Evolutionary conservation across 371 early-diverging fungal species (phyloP), one percentile per base, ranked within the genome.

Genomic region (Apophysomyces sp.): DNA sequence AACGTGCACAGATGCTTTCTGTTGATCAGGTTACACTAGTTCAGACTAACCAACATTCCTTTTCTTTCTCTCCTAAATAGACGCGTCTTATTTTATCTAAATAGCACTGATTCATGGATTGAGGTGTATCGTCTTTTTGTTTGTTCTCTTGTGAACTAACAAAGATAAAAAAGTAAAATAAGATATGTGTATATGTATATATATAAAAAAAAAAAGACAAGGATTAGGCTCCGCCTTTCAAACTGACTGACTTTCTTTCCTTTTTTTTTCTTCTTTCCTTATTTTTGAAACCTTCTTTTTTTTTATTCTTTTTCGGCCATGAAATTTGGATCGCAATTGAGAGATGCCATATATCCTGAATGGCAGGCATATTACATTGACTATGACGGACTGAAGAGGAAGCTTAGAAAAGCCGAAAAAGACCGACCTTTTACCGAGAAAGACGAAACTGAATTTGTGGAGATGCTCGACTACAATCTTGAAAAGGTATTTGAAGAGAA

Each of bases 261-360:
- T 44, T 21, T 21, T 21, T 16, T 44, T 44, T 44, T 21, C 21
- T 21, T 44, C 21, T 21, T 21, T 44, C 21, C 21, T 44, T 40
- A 15, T 21, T 21, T 44, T 16, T 21, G 49, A 44, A 21, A 44
- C 21, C 49, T 21, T 21, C 16, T 44, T 21, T 21, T 21, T 21
- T 44, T 44, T 44, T 21, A n/a, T 44, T 49, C 52, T 21, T n/a
- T n/a, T 26, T 28, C 26, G 27, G 13, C 55, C 59, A 98, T 98
- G 99, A 96, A 96, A 84, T 98, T 97, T 82, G 95, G 94, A 58
- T 86, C 90, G 61, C 93, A 94, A 74, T 83, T 97, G 28, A 82
- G 86, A 62, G 89, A 90, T 36, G 83, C 89, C 37, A 84, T 93
- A 57, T 89, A 90, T 69, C 89, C 90, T 12, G 96, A 94, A 65